A percentile compares a stretch with the other conserved stretches of the same genome.
Conservation (phyloP, 768 basidiomycete species). For the Neoboletus magnificus region DNA sequence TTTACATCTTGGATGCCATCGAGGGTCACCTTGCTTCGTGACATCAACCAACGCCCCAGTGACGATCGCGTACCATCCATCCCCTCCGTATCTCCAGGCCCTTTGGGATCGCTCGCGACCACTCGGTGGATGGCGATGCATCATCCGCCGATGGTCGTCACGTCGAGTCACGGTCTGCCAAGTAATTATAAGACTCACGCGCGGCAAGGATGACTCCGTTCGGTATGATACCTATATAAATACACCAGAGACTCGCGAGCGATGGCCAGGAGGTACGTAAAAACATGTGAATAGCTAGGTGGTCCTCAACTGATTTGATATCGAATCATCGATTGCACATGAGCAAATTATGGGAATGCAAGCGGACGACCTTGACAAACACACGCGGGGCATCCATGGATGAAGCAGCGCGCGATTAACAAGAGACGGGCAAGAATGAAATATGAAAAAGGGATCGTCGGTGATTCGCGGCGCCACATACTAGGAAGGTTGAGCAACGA, state of each 20-base stretch:
- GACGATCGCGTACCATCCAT: not conserved
- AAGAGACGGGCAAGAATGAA: not conserved
- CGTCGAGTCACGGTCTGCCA: constrained; percentile 2
- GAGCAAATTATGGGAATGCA: not conserved
- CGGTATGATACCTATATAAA: constrained; percentile 6
- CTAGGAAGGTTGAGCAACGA: constrained; percentile 18
- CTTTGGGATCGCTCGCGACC: not conserved
- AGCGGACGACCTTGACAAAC: not conserved
- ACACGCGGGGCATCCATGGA: not conserved
- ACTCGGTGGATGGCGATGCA: not conserved
- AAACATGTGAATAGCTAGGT: constrained; percentile 1
- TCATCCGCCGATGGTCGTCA: not conserved
- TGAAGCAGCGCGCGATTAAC: not conserved
- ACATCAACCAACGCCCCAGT: not conserved
- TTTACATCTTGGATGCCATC: not conserved
- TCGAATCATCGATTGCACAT: constrained; percentile 6
- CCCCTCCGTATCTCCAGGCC: not conserved
- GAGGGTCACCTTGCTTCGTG: not conserved
- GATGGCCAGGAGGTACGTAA: constrained; percentile 16
- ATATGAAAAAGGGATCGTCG: not conserved
- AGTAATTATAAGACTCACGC: constrained; percentile 7
- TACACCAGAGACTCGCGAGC: constrained; percentile 18
- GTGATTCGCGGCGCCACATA: not conserved
- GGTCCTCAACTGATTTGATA: constrained; percentile 20
- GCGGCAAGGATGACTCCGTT: not conserved